Percentiles rank a stretch among this genome's conserved stretches.
Evolutionary conservation across 176 grass and related monocot genomes (phyloP).

Genomic region (Saccharum spontaneum): DNA sequence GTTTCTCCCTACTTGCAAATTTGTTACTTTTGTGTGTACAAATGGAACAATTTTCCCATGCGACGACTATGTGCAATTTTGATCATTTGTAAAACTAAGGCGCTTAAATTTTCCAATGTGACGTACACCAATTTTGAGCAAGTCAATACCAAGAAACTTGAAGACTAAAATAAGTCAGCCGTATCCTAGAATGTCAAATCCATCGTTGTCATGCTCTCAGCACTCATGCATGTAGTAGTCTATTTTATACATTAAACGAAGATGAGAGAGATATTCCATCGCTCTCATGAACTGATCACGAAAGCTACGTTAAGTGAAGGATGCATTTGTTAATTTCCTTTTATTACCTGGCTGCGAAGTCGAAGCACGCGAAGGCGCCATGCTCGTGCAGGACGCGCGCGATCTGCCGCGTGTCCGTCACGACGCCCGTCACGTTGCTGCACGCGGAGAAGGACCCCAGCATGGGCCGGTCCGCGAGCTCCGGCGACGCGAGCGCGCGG

Average conservation of each 20-base stretch:
- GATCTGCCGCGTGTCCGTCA: slow-evolving; percentile 54
- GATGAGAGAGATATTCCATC: background rate
- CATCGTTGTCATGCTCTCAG: background rate
- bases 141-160: background rate
- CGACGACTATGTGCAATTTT: too few relatives aligned
- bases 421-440: slow-evolving; percentile 81
- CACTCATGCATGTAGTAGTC: background rate
- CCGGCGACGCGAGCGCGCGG: slow-evolving; percentile 15
- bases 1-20: background rate
- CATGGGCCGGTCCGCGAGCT: slow-evolving; percentile 54
- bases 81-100: too few relatives aligned
- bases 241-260: background rate
- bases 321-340: too few relatives aligned
- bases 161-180: too few relatives aligned
- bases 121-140: background rate
- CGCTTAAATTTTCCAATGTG: too few relatives aligned
- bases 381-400: slow-evolving; percentile 67
- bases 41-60: background rate
- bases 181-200: background rate
- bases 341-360: slow-evolving; percentile 74
- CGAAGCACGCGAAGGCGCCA: slow-evolving; percentile 82
- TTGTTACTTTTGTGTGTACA: background rate
- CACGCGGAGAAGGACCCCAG: slow-evolving; percentile 84
- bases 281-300: background rate
- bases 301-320: too few relatives aligned